Conservation (phyloP, 495 filamentous ascomycete species). For the Monascus purpureus region DNA sequence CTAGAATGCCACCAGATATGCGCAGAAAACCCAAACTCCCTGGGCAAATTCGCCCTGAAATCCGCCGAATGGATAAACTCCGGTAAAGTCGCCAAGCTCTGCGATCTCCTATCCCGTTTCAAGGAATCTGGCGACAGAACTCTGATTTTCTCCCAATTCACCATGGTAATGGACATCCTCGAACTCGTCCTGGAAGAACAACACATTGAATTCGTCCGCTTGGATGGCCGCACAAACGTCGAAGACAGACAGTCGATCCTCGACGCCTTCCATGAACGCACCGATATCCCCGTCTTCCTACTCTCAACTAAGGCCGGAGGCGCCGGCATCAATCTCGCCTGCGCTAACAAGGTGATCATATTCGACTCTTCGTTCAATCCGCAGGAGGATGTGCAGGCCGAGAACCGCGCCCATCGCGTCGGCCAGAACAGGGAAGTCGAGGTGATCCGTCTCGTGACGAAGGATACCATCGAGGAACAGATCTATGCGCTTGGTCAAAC, state of each 20-base stretch:
- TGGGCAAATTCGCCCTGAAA: constrained; percentile 56
- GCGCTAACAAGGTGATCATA: constrained; percentile 93
- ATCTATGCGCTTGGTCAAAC: constrained; percentile 80
- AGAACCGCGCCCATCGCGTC: constrained; percentile 90
- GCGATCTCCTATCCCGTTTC: constrained; percentile 55
- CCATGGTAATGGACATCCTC: constrained; percentile 80
- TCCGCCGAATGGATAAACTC: constrained; percentile 77
- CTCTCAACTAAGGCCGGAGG: constrained; percentile 88
- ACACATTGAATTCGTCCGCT: constrained; percentile 57
- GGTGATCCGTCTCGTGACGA: constrained; percentile 66
- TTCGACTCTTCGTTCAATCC: constrained; percentile 95
- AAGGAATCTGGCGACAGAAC: constrained; percentile 73
- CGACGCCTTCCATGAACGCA: constrained; percentile 66
- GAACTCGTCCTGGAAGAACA: constrained; percentile 65
- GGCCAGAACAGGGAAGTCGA: constrained; percentile 85
- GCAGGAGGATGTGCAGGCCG: constrained; percentile 90
- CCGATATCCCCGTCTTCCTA: constrained; percentile 76
- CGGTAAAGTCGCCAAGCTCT: constrained; percentile 74
- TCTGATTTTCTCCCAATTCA: constrained; percentile 86
- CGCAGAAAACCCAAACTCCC: constrained; percentile 47
- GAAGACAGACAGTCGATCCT: constrained; percentile 68
- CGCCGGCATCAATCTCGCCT: constrained; percentile 86
- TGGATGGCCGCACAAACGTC: constrained; percentile 79
- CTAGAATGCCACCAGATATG: constrained; percentile 77
- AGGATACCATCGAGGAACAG: constrained; percentile 81